Evolutionary conservation across 1,284 basidiomycete genomes (phyloP).

Genomic region (Ustilago loliicola): DNA sequence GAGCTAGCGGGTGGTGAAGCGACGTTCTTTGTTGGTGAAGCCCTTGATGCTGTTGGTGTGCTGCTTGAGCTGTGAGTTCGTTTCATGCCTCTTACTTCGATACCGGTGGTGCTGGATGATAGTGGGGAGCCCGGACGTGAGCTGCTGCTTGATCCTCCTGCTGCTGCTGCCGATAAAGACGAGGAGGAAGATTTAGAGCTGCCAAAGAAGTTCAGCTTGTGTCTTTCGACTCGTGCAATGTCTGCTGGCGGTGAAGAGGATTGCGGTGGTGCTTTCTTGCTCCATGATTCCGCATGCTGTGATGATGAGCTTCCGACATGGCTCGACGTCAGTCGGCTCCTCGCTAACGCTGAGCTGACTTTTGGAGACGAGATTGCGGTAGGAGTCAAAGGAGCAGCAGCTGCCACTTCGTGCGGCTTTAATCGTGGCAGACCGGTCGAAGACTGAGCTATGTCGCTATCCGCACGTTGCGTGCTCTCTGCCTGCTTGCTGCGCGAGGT

Average conservation of each 20-base stretch:
- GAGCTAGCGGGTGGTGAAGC: constrained; percentile 16
- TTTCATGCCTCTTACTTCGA: constrained; percentile 24
- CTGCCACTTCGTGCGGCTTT: constrained; percentile 34
- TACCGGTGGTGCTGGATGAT: not conserved
- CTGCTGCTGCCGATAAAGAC: not conserved
- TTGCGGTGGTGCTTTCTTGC: not conserved
- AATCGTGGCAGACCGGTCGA: constrained; percentile 16
- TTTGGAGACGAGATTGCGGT: not conserved
- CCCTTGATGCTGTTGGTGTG: not conserved
- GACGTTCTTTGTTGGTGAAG: not conserved
- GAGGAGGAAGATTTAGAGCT: not conserved
- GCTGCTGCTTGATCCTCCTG: constrained; percentile 13
- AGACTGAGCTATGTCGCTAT: not conserved
- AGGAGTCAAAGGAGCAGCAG: constrained; percentile 25
- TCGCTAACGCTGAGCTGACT: not conserved
- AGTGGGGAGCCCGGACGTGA: constrained; percentile 4
- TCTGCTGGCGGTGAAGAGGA: constrained; percentile 33
- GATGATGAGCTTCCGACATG: not conserved
- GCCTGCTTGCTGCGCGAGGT: constrained; percentile 7
- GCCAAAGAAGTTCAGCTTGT: constrained; percentile 46
- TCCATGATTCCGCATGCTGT: constrained; percentile 1
- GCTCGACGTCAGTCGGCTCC: not conserved
- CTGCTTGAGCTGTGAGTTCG: constrained; percentile 12
- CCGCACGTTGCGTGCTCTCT: not conserved
- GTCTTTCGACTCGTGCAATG: constrained; percentile 23